phyloP scores from a whole-genome alignment of 805 yeast genomes.

The Phaffomyces thermotolerans region DNA sequence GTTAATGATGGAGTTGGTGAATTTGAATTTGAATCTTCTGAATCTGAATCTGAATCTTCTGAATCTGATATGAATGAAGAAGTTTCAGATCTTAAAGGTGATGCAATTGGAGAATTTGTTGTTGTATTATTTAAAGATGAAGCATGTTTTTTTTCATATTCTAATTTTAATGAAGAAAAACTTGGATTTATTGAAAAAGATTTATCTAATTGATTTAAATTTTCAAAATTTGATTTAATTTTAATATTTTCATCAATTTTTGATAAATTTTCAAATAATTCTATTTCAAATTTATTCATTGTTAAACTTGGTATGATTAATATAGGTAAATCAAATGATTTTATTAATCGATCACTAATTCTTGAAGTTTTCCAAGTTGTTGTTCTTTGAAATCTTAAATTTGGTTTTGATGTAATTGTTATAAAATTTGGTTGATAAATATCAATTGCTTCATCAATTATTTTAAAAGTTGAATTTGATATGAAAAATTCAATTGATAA shows the following conservation, averaged over 20 bases:
- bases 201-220: slow-evolving; percentile 3
- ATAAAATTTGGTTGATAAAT: slow-evolving; percentile 56
- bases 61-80: neutral
- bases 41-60: slow-evolving; percentile 2
- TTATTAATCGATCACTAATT: slow-evolving; percentile 57
- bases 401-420: slow-evolving; percentile 48
- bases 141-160: neutral
- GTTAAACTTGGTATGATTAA: slow-evolving; percentile 57
- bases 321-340: slow-evolving; percentile 52
- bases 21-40: slow-evolving; percentile 4
- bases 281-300: slow-evolving; percentile 44
- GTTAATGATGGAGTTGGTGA: slow-evolving; percentile 7
- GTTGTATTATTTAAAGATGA: neutral
- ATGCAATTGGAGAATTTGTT: neutral
- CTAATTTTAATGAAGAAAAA: slow-evolving; percentile 6
- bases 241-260: slow-evolving; percentile 7
- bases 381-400: slow-evolving; percentile 35
- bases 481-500: slow-evolving; percentile 55
- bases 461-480: slow-evolving; percentile 44
- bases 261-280: slow-evolving; percentile 29
- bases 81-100: neutral
- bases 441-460: slow-evolving; percentile 50
- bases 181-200: slow-evolving; percentile 7
- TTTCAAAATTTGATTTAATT: slow-evolving; percentile 1
- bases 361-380: slow-evolving; percentile 56